A percentile compares a stretch with the other conserved stretches of the same genome.
Conservation (phyloP, 139 green algal genomes). For the Desmodesmus armatus region DNA sequence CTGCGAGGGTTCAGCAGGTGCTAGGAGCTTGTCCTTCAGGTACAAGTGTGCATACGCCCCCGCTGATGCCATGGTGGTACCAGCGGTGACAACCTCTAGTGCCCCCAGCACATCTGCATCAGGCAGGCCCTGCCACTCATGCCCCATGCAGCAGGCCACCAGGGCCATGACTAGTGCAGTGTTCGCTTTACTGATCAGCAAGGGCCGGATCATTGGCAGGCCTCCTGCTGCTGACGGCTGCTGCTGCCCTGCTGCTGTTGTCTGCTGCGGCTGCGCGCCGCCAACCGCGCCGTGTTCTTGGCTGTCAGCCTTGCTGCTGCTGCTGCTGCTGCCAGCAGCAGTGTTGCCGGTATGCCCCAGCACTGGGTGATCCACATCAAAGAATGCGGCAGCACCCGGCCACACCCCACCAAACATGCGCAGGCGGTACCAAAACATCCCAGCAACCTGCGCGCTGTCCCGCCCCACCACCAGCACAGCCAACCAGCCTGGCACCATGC, state of each 20-base stretch:
- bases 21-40: slow-evolving; percentile 36
- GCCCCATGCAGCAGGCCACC: slow-evolving; percentile 69
- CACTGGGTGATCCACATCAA: slow-evolving; percentile 63
- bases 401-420: slow-evolving; percentile 65
- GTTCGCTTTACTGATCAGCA: slow-evolving; percentile 91
- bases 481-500: slow-evolving; percentile 69
- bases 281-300: background rate
- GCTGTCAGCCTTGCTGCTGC: background rate
- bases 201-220: slow-evolving; percentile 66
- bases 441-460: slow-evolving; percentile 75
- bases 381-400: slow-evolving; percentile 69
- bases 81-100: slow-evolving; percentile 57
- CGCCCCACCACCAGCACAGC: slow-evolving; percentile 77
- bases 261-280: slow-evolving; percentile 13
- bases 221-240: background rate
- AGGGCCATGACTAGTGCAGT: slow-evolving; percentile 86
- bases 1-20: background rate
- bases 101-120: slow-evolving; percentile 47
- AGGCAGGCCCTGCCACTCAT: slow-evolving; percentile 70
- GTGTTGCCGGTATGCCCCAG: too few relatives aligned
- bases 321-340: background rate
- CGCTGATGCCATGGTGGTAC: slow-evolving; percentile 71
- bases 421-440: slow-evolving; percentile 58
- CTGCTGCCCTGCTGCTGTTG: slow-evolving; percentile 20
- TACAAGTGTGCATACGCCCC: slow-evolving; percentile 69